Conservation (phyloP, 2,329 filamentous ascomycete species). For the Hypoxylon sp. region DNA sequence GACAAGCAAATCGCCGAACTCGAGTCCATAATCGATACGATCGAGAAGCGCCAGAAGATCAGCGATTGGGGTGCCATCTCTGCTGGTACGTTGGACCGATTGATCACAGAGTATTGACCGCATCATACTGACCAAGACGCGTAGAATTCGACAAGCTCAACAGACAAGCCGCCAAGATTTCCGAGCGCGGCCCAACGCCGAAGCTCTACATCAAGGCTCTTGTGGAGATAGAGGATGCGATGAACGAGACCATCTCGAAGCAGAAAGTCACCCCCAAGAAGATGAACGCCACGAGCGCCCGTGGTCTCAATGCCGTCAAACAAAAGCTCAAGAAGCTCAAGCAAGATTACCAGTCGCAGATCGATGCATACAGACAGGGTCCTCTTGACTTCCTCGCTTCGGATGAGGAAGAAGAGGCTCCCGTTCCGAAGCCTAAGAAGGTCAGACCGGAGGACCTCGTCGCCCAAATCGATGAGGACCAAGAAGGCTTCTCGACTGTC, state of each 20-base stretch:
- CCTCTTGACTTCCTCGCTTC: constrained; percentile 51
- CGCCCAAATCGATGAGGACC: constrained; percentile 70
- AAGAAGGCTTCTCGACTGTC: constrained; percentile 90
- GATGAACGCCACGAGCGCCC: constrained; percentile 96
- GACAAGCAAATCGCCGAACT: constrained; percentile 97
- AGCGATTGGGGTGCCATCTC: constrained; percentile 96
- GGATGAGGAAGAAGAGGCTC: constrained; percentile 78
- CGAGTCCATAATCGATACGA: constrained; percentile 87
- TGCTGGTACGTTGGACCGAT: constrained; percentile 70
- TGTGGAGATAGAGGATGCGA: constrained; percentile 91
- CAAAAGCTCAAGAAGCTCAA: constrained; percentile 99
- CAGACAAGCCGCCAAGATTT: constrained; percentile 84
- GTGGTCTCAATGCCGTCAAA: constrained; percentile 95
- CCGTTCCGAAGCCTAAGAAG: constrained; percentile 66
- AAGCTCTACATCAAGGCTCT: constrained; percentile 94
- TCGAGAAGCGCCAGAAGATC: constrained; percentile 98
- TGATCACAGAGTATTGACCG: constrained; percentile 8
- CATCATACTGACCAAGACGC: constrained; percentile 6
- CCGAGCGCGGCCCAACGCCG: constrained; percentile 81
- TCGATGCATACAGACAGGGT: constrained; percentile 87
- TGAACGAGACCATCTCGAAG: constrained; percentile 94
- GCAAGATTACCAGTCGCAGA: constrained; percentile 90
- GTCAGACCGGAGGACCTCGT: constrained; percentile 63
- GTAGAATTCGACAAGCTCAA: constrained; percentile 95
- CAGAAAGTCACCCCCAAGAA: constrained; percentile 97